phyloP scores from a whole-genome alignment of 2,329 filamentous ascomycete species.

The Harringtonia aguacate region DNA sequence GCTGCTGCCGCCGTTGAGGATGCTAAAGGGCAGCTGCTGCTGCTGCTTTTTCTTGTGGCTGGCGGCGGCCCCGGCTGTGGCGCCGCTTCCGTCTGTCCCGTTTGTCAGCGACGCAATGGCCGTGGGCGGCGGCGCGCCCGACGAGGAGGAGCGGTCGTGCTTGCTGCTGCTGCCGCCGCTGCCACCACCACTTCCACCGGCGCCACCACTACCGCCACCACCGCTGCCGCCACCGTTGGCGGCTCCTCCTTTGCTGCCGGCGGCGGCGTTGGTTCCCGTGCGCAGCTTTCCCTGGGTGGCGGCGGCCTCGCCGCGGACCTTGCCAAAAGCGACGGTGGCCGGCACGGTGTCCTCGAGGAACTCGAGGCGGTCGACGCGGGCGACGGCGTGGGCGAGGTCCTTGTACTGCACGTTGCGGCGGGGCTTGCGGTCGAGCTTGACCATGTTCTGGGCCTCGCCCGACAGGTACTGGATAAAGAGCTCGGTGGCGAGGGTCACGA shows the following conservation, averaged over 20 bases:
- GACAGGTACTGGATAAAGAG: slow-evolving; percentile 92
- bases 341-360: slow-evolving; percentile 89
- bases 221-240: background rate
- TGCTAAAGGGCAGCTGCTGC: slow-evolving; percentile 10
- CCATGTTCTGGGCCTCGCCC: slow-evolving; percentile 73
- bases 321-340: slow-evolving; percentile 70
- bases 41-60: slow-evolving; percentile 7
- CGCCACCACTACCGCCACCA: background rate
- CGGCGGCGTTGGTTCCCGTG: slow-evolving; percentile 1
- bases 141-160: slow-evolving; percentile 2
- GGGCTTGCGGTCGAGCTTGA: slow-evolving; percentile 85
- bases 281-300: slow-evolving; percentile 37
- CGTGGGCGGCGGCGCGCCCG: slow-evolving; percentile 6
- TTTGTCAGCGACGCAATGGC: slow-evolving; percentile 9
- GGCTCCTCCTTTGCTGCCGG: no score
- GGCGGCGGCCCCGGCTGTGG: background rate
- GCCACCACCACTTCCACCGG: background rate
- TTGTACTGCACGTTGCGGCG: slow-evolving; percentile 92
- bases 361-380: slow-evolving; percentile 85
- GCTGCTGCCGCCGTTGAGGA: slow-evolving; percentile 7
- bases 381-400: slow-evolving; percentile 79
- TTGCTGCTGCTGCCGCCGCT: background rate
- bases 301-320: slow-evolving; percentile 56
- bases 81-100: background rate
- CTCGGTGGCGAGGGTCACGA: slow-evolving; percentile 88